These are phyloP conservation scores for Chalciporus sphaerocephalus DNA, from an alignment of 768 basidiomycete species.

Conservation along the genomic window DNA sequence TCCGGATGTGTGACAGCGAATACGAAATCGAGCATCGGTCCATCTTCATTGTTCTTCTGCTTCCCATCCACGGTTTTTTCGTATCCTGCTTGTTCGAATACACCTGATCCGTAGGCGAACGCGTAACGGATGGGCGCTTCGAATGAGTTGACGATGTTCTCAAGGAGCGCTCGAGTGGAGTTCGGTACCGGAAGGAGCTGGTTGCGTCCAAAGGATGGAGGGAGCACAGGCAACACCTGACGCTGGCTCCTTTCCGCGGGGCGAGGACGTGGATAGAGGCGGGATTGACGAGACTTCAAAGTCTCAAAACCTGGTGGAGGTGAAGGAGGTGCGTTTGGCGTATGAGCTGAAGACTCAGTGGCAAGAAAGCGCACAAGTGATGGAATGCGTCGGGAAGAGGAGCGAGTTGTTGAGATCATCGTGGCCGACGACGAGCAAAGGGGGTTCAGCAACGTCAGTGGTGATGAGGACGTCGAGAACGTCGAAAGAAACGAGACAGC, in stretches of 20 bases:
- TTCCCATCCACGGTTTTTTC: constrained; percentile 23
- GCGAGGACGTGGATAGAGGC: constrained; percentile 43
- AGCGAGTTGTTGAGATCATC: constrained; percentile 24
- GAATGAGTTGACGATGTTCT: constrained; percentile 74
- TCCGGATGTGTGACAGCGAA: constrained; percentile 91
- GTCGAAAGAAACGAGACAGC: not conserved
- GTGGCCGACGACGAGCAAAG: constrained; percentile 11
- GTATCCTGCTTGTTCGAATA: constrained; percentile 90
- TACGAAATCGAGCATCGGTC: constrained; percentile 93
- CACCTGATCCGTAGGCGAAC: constrained; percentile 95
- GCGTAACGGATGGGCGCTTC: constrained; percentile 93
- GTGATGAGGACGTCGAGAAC: not conserved
- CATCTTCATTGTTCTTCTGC: constrained; percentile 29
- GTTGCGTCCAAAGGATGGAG: constrained; percentile 73
- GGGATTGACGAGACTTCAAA: constrained; percentile 30
- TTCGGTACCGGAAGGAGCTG: constrained; percentile 77
- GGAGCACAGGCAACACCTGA: constrained; percentile 49
- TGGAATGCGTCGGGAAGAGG: constrained; percentile 12
- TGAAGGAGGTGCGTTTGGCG: constrained; percentile 26
- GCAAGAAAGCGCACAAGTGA: constrained; percentile 19
- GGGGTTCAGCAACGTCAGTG: constrained; percentile 8
- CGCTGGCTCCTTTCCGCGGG: constrained; percentile 24
- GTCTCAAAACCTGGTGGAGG: constrained; percentile 29
- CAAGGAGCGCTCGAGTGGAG: constrained; percentile 74
- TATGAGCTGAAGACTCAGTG: constrained; percentile 27